Evolutionary conservation across 495 filamentous ascomycete genomes (phyloP).

Genomic region (Sphaerosporella brunnea): DNA sequence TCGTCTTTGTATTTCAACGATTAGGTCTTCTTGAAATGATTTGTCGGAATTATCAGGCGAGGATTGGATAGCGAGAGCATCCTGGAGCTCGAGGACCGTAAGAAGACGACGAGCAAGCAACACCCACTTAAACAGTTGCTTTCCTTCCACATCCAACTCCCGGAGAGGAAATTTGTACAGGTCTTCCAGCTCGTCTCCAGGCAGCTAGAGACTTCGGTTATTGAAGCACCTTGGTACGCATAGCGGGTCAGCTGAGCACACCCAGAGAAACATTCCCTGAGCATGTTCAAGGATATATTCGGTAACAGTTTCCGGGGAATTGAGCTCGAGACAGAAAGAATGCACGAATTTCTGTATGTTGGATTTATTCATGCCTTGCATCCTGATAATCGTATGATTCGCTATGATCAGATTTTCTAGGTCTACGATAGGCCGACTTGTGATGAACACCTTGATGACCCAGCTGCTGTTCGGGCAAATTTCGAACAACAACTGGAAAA

Average conservation of each 20-base stretch:
- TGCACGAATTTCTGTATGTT: background rate
- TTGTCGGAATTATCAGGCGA: background rate
- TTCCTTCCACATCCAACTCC: background rate
- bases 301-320: background rate
- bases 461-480: background rate
- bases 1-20: background rate
- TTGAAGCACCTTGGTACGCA: background rate
- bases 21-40: background rate
- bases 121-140: background rate
- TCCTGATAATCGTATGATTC: background rate
- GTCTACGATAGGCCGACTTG: background rate
- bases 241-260: background rate
- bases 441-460: background rate
- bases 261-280: background rate
- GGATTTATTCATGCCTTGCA: background rate
- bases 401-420: background rate
- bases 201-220: background rate
- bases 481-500: background rate
- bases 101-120: background rate
- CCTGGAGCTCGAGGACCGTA: background rate
- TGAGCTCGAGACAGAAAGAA: background rate
- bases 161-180: background rate
- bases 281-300: background rate
- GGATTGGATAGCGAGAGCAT: background rate
- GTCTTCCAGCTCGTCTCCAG: background rate